phyloP scores from a whole-genome alignment of 169 alveolate species.

The Plasmodium gonderi region DNA sequence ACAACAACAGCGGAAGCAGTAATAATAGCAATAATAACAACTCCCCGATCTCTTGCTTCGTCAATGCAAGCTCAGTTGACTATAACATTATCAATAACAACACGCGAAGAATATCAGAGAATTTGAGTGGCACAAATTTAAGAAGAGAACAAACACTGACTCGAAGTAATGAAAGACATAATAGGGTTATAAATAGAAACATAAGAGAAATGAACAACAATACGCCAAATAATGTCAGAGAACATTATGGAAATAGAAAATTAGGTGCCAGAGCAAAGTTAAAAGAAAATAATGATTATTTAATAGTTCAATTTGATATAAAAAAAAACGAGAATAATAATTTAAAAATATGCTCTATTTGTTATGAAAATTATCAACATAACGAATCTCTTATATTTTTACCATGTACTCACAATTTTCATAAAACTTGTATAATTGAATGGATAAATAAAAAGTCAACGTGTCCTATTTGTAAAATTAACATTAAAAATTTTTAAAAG shows the following conservation, averaged over 20 bases:
- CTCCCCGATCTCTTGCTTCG: background rate
- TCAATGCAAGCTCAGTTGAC: background rate
- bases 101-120: background rate
- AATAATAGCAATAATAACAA: background rate
- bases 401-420: slow-evolving; percentile 67
- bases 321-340: slow-evolving; percentile 29
- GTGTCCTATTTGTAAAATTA: slow-evolving; percentile 56
- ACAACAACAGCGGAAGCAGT: background rate
- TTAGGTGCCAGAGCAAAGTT: slow-evolving; percentile 3
- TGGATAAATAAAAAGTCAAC: slow-evolving; percentile 37
- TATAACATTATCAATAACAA: background rate
- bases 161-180: background rate
- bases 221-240: slow-evolving; percentile 1
- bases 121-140: slow-evolving; percentile 4
- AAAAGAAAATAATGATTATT: slow-evolving; percentile 23
- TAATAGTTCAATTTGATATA: slow-evolving; percentile 38
- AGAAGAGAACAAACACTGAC: slow-evolving; percentile 5
- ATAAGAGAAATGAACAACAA: slow-evolving; percentile 22
- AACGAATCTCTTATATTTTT: slow-evolving; percentile 47
- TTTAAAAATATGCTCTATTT: slow-evolving; percentile 52
- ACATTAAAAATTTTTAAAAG: slow-evolving; percentile 22
- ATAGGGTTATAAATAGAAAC: background rate
- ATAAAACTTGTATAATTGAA: slow-evolving; percentile 43
- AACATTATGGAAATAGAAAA: slow-evolving; percentile 5
- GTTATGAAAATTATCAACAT: slow-evolving; percentile 66